Conservation (phyloP, 257 asterid genomes). For the Anisodus tanguticus region DNA sequence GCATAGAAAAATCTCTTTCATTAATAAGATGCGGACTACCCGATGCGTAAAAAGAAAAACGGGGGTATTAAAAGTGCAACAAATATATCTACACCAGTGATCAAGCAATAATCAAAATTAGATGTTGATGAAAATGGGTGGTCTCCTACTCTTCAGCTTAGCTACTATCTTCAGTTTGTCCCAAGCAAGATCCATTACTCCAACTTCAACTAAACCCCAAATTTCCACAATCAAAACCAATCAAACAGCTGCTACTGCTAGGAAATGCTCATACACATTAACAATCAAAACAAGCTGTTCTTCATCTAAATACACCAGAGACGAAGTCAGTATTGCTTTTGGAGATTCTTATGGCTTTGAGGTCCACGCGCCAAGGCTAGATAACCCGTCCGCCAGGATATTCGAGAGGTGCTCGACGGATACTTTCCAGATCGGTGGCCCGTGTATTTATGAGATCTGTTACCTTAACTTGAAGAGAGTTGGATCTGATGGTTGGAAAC, state of each 20-base stretch:
- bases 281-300: slow-evolving; percentile 55
- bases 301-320: slow-evolving; percentile 46
- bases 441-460: slow-evolving; percentile 42
- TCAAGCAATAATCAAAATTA: background rate
- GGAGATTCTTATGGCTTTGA: slow-evolving; percentile 53
- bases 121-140: slow-evolving; percentile 1
- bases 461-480: slow-evolving; percentile 42
- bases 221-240: slow-evolving; percentile 28
- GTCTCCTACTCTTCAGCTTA: background rate
- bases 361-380: slow-evolving; percentile 46
- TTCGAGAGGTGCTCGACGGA: slow-evolving; percentile 54
- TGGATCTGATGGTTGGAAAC: slow-evolving; percentile 60
- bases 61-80: background rate
- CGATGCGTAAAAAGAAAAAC: background rate
- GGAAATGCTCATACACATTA: slow-evolving; percentile 45
- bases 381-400: slow-evolving; percentile 37
- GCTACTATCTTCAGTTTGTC: slow-evolving; percentile 14
- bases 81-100: background rate
- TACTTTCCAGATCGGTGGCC: slow-evolving; percentile 44
- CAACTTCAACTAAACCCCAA: slow-evolving; percentile 24
- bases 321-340: slow-evolving; percentile 51
- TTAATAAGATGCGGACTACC: background rate
- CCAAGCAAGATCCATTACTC: background rate
- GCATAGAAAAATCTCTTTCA: background rate
- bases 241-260: slow-evolving; percentile 30